Conservation (phyloP, 768 basidiomycete genomes). For the Leccinum obscurum region DNA sequence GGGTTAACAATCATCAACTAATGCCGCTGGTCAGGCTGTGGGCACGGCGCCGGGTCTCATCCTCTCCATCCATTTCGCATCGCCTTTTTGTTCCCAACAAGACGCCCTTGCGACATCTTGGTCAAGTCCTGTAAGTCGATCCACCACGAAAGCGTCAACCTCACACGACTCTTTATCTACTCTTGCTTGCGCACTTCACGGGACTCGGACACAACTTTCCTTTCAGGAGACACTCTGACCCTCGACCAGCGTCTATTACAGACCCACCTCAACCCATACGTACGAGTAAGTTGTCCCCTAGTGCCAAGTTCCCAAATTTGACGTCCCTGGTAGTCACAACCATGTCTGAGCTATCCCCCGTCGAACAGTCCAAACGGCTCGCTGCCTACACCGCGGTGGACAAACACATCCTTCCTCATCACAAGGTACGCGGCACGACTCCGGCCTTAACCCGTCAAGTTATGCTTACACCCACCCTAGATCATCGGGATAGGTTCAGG, state of each 20-base stretch:
- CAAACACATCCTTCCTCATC: conserved; percentile 75
- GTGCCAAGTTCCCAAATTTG: background rate
- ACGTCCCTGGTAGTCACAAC: conserved; percentile 4
- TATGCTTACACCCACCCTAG: conserved; percentile 37
- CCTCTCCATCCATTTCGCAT: background rate
- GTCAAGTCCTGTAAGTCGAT: conserved; percentile 20
- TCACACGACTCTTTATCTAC: too few species aligned
- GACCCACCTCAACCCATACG: background rate
- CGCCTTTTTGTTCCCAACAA: conserved; percentile 9
- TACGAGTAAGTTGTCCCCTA: conserved; percentile 10
- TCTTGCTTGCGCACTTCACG: background rate
- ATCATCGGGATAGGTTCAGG: conserved; percentile 89
- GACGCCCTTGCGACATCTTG: conserved; percentile 14
- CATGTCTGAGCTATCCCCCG: conserved; percentile 35
- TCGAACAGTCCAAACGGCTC: conserved; percentile 85
- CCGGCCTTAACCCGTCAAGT: background rate
- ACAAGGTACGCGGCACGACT: conserved; percentile 60
- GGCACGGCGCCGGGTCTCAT: background rate
- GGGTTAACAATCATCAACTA: background rate
- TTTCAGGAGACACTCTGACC: conserved; percentile 13
- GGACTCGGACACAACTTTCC: background rate
- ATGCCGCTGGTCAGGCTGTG: conserved; percentile 3
- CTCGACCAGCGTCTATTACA: conserved; percentile 13
- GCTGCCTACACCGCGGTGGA: conserved; percentile 97
- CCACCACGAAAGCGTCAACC: background rate